Conservation (phyloP, 2,329 filamentous ascomycete genomes). For the Hymenoscyphus repandus region DNA sequence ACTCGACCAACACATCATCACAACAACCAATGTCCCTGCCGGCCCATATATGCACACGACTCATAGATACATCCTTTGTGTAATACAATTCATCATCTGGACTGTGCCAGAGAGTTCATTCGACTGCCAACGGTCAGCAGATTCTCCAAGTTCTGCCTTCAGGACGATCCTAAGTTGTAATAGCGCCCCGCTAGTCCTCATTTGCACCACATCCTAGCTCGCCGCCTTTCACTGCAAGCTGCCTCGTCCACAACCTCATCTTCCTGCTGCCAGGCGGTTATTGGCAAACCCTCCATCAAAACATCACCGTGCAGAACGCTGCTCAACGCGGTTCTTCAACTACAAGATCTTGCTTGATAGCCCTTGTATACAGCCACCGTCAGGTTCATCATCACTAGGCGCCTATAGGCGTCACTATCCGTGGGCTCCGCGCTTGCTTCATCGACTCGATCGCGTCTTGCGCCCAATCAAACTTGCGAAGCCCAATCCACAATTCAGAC, state of each 20-base stretch:
- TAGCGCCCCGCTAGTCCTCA: neutral
- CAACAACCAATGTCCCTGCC: neutral
- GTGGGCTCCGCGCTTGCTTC: conserved; percentile 14
- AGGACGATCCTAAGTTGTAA: neutral
- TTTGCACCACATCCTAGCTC: neutral
- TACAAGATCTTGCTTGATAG: too few relatives aligned
- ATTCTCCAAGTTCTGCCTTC: neutral
- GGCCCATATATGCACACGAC: neutral
- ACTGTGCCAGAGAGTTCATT: neutral
- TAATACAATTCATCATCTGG: neutral
- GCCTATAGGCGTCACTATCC: neutral
- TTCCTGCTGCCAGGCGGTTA: neutral
- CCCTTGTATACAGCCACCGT: neutral
- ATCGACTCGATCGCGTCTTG: conserved; percentile 22
- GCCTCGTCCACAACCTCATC: neutral
- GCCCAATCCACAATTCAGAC: conserved; percentile 4
- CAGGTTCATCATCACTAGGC: neutral
- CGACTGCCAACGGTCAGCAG: neutral
- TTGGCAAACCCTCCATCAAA: neutral
- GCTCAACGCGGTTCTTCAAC: neutral
- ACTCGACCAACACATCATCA: neutral
- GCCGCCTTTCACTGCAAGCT: neutral
- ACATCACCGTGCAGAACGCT: conserved; percentile 10
- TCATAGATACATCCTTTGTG: neutral
- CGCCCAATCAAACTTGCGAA: conserved; percentile 13